Evolutionary conservation across 306 rosid species (phyloP), one percentile per base, ranked within the genome.

Genomic region (Glycine tomentella): DNA sequence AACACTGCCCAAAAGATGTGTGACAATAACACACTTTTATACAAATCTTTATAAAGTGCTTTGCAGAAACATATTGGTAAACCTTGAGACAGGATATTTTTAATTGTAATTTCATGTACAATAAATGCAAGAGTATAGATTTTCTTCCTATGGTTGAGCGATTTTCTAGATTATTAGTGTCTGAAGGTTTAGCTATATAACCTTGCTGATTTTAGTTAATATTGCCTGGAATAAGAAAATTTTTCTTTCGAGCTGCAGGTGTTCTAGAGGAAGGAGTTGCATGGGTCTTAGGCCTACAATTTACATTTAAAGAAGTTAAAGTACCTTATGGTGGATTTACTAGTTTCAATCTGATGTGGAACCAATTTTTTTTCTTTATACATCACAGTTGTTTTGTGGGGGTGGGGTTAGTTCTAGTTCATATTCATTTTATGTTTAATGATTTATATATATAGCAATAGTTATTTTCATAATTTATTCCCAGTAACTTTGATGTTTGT

Each of bases 401-500:
- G 17, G 46, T 42, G 46, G 46, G 46, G 46, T 81, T 85, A 46
- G 68, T 46, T 34, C 3, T 55, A 2, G 74, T 50, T 46, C 40
- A 63, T 69, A 64, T 65, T 58, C 8, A 59, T 81, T 68, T 58
- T 59, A 20, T 72, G 46, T 73, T 69, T 6, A 11, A 72, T 15
- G 36, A n/a, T 72, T 57, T 38, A 17, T 80, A 44, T 51, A 51
- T 51, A 25, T 10, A 4, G 52, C 52, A 34, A 17, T 65, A 20
- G 38, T 25, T 76, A 67, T 77, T 72, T 57, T 76, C 59, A 62
- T 31, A 9, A 51, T 48, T 65, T 48, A 69, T 50, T 36, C 14
- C 50, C 51, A 16, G 72, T 31, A 34, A 65, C 59, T 74, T 80
- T 52, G 11, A 80, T 80, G 52, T 85, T 82, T 75, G 77, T 73